phyloP scores from a whole-genome alignment of 176 grass and related monocot genomes.

The Bolboschoenus planiculmis region DNA sequence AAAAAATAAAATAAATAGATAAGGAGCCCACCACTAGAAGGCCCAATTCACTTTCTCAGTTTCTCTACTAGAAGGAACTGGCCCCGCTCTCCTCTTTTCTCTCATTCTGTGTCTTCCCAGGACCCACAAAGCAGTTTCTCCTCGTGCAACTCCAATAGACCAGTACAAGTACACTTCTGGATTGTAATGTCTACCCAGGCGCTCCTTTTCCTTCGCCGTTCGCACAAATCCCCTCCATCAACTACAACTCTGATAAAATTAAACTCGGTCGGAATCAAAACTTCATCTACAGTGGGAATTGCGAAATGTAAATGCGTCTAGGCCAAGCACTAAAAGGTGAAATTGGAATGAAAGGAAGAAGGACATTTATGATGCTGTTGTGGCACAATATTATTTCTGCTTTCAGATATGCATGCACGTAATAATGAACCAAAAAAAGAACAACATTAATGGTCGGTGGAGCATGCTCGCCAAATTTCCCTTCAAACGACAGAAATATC shows the following conservation, averaged over 20 bases:
- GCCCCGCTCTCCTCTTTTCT: background rate
- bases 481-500: slow-evolving; percentile 41
- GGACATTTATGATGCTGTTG: slow-evolving; percentile 5
- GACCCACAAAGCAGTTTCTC: background rate
- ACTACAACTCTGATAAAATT: background rate
- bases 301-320: slow-evolving; percentile 22
- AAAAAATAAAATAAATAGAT: background rate
- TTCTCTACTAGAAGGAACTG: background rate
- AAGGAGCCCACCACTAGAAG: background rate
- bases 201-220: background rate
- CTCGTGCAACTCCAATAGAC: background rate
- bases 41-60: background rate
- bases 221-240: background rate
- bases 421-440: slow-evolving; percentile 35
- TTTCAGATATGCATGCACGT: slow-evolving; percentile 29
- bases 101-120: background rate
- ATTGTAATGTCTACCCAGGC: too few relatives aligned
- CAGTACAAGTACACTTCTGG: background rate
- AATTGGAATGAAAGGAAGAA: background rate
- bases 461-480: slow-evolving; percentile 39
- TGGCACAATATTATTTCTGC: slow-evolving; percentile 28
- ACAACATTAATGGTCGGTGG: slow-evolving; percentile 35
- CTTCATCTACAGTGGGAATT: too few relatives aligned
- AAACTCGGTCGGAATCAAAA: background rate
- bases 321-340: background rate